Evolutionary conservation across 2,329 filamentous ascomycete genomes (phyloP), one percentile per base, ranked within the genome.

Genomic region (Coniochaeta sp.): DNA sequence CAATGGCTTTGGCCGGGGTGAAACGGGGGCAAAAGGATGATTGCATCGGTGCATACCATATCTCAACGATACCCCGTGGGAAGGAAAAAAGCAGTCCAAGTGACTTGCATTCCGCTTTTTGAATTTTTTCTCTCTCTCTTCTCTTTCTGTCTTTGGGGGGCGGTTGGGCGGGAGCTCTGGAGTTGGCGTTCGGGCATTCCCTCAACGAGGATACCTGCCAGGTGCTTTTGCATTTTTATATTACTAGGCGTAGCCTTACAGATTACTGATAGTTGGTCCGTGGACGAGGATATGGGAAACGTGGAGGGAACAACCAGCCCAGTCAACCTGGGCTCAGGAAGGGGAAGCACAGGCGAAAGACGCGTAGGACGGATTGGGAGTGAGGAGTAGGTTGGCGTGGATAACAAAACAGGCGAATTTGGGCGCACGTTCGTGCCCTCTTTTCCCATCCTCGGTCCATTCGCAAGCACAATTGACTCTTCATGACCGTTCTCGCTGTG

Each of bases 1-100:
- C 34, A n/a, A 36, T 36, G 34, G 34, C 34, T 36, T n/a, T n/a
- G 16, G 38, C 16, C 17, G 5, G 47, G 19, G 50, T 14, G 54
- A 58, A 44, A 31, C 50, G 57, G 28, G 55, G 52, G 50, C 59
- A 67, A 63, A 62, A 50, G 44, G 63, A 62, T 56, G 16, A 64
- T 62, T 59, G 61, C 59, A 65, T 67, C 44, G 59, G 65, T 64
- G 63, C 66, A 52, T 52, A 26, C 26, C 47, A 52, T 62, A 72
- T 73, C 71, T 73, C 71, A 72, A 73, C 71, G 71, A 73, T 73
- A 73, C 71, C 71, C 71, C 64, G 62, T 63, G 64, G n/a, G 62
- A 62, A 64, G 62, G 62, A 65, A 62, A 61, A 57, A 62, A 54
- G 57, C 38, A 56, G 59, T 61, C 24, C 24, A 17, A 24, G 47